phyloP scores from a whole-genome alignment of 2,329 filamentous ascomycete species.

The Cordyceps militaris region DNA sequence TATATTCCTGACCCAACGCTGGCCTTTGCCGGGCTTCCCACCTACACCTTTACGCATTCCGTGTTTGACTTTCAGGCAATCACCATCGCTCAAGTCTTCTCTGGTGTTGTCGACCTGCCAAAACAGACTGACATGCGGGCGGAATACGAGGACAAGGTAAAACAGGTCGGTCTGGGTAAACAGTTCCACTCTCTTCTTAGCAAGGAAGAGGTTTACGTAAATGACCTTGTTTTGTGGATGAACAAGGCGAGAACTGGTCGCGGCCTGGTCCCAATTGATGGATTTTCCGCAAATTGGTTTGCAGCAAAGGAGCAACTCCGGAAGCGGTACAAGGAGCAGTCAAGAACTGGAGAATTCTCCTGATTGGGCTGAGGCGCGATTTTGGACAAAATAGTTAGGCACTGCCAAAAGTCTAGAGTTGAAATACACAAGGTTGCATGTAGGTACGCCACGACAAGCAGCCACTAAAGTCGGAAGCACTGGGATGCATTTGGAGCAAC shows the following conservation, averaged over 20 bases:
- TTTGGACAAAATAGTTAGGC: neutral
- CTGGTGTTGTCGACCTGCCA: conserved; percentile 27
- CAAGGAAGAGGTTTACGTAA: neutral
- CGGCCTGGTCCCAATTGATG: neutral
- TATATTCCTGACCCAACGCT: conserved; percentile 61
- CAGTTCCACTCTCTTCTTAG: neutral
- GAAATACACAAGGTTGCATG: too few species aligned
- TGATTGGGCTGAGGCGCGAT: neutral
- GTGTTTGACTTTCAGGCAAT: conserved; percentile 66
- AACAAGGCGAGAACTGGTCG: neutral
- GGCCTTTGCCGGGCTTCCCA: conserved; percentile 57
- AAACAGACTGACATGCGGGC: neutral
- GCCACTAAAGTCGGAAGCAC: too few species aligned
- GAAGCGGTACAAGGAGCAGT: neutral
- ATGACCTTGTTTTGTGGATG: neutral
- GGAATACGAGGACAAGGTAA: neutral
- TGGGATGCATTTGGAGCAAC: too few species aligned
- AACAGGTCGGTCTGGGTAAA: neutral
- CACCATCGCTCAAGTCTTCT: conserved; percentile 49
- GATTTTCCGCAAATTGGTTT: neutral
- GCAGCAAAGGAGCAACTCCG: neutral
- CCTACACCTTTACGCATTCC: conserved; percentile 60
- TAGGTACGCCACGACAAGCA: too few species aligned
- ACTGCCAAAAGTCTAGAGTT: too few species aligned
- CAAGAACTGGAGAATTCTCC: neutral